Evolutionary conservation across 768 basidiomycete species (phyloP).

Genomic region (Lactarius deliciosus): DNA sequence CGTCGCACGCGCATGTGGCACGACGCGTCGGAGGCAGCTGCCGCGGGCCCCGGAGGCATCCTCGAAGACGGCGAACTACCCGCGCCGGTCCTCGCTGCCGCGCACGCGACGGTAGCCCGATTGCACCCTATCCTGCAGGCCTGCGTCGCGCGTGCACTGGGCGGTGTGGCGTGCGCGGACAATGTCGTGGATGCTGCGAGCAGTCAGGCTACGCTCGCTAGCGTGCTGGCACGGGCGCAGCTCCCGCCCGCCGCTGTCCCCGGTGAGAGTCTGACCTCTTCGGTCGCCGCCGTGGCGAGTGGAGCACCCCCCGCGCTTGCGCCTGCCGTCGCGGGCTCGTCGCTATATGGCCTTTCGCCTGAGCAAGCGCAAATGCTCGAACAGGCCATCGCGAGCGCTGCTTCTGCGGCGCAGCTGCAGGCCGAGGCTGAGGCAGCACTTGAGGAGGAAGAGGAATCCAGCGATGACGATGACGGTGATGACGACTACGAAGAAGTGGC

Average conservation of each 20-base stretch:
- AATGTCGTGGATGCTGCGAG: conserved; percentile 45
- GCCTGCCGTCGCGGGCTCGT: conserved; percentile 37
- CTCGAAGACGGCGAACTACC: conserved; percentile 31
- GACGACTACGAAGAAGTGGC: neutral
- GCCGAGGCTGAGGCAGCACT: conserved; percentile 76
- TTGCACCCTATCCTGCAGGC: conserved; percentile 25
- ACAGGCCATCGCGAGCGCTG: conserved; percentile 71
- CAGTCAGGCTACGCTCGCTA: conserved; percentile 68
- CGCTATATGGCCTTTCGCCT: conserved; percentile 69
- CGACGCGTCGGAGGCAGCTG: conserved; percentile 48
- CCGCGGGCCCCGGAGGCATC: conserved; percentile 23
- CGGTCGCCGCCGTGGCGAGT: conserved; percentile 22
- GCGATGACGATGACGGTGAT: conserved; percentile 35
- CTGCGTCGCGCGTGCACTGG: conserved; percentile 23
- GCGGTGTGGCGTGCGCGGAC: conserved; percentile 17
- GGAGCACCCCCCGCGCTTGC: conserved; percentile 2
- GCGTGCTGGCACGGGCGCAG: conserved; percentile 69
- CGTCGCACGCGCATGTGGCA: conserved; percentile 69
- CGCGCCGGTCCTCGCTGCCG: conserved; percentile 19
- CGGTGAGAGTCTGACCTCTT: conserved; percentile 17
- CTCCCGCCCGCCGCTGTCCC: conserved; percentile 30
- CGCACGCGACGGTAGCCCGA: conserved; percentile 27
- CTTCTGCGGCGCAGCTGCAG: conserved; percentile 72
- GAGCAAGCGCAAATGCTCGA: conserved; percentile 70
- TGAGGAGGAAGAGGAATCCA: conserved; percentile 60